Evolutionary conservation across 805 yeast genomes (phyloP), one percentile per base, ranked within the genome.

Genomic region (Cyberlindnera veronae): DNA sequence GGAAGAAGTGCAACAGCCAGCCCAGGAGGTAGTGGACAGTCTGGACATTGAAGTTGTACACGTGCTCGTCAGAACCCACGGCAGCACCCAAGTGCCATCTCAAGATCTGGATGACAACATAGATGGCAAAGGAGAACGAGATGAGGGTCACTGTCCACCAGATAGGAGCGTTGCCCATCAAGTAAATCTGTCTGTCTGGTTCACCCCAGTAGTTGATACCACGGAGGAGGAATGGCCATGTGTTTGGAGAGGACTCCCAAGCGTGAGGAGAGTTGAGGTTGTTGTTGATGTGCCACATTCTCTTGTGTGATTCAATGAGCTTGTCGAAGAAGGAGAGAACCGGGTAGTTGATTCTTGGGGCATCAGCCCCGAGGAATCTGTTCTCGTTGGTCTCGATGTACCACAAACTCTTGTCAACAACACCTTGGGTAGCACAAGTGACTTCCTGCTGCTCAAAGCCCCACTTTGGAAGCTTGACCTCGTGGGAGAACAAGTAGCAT

Each of bases 401-500:
- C 91, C 91, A 85, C 48, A 76, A 68, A 26, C 80, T 68, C 52
- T 80, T 71, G 14, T 74, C 68, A 41, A 75, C 65, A 39, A 71
- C 68, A 61, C 90, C 93, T 51, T 78, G 83, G 15, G 74, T 62
- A 27, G 95, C 88, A 67, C 90, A 75, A 3, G 90, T 78, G 39
- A 85, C 95, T 66, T 85, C 95, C 61, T 81, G 90, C 62, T 85
- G 95, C 46, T 79, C 84, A 50, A 79, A 82, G 1, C 84, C 95
- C 90, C 93, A 84, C 38, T 76, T 77, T 46, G 95, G 95, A 54
- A 85, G 71, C 58, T 82, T 82, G 12, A 74, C 77, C 42, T 76
- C 81, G 50, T 79, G 83, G n/a, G 93, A 81, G 61, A 84, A 85
- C 52, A 85, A 66, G 57, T 78, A 80, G 64, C 87, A 75, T 41